Percentiles rank a stretch among this genome's conserved stretches.
phyloP scores from a whole-genome alignment of 352 stramenopile genomes.

The Pythium guiyangense region DNA sequence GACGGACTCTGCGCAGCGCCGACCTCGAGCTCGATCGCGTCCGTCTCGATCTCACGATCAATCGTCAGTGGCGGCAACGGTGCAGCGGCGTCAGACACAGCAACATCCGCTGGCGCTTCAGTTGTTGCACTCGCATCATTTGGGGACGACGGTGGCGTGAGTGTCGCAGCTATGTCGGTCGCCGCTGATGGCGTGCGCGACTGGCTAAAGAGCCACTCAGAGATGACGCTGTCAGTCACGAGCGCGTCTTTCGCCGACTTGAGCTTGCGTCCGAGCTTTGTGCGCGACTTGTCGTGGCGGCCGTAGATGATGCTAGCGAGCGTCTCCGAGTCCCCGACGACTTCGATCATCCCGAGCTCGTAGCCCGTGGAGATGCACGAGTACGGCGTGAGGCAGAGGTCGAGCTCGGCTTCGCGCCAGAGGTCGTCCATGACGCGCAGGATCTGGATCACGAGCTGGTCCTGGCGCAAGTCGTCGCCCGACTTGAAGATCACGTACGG shows the following conservation, averaged over 20 bases:
- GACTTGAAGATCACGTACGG: conserved; percentile 90
- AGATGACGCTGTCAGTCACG: conserved; percentile 50
- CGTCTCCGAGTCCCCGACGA: conserved; percentile 85
- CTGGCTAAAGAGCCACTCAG: conserved; percentile 59
- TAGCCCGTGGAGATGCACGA: conserved; percentile 85
- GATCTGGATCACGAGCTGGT: conserved; percentile 91
- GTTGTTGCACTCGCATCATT: not conserved
- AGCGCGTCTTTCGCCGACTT: conserved; percentile 67
- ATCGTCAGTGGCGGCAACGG: too few species aligned
- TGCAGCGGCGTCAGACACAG: too few species aligned
- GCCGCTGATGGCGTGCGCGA: not conserved
- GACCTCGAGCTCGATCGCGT: not conserved
- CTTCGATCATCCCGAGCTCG: conserved; percentile 87
- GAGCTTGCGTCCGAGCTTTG: conserved; percentile 62
- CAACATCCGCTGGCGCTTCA: too few species aligned
- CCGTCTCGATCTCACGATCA: not conserved
- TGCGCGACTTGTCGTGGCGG: conserved; percentile 51
- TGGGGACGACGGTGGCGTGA: conserved; percentile 5
- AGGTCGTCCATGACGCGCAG: conserved; percentile 90
- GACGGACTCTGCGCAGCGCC: not conserved
- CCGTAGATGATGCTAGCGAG: conserved; percentile 85
- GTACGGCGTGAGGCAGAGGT: conserved; percentile 86
- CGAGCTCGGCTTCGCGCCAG: conserved; percentile 80
- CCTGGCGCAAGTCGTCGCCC: conserved; percentile 91
- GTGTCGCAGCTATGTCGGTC: conserved; percentile 1